A percentile compares a stretch with the other conserved stretches of the same genome.
Conservation (phyloP, 352 stramenopile species). For the Achlya hypogyna region DNA sequence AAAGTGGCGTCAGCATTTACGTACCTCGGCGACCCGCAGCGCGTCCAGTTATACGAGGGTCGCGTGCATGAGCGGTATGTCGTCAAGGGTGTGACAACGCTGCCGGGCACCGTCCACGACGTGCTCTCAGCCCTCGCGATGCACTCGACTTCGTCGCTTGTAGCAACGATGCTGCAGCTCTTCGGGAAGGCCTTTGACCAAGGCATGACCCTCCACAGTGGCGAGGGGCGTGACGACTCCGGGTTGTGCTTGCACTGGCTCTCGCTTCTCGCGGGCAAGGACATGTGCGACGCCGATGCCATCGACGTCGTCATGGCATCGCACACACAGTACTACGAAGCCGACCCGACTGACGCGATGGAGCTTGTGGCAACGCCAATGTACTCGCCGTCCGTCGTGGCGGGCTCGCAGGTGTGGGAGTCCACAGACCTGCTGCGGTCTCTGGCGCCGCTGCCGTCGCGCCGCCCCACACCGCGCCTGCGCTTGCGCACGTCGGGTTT, state of each 20-base stretch:
- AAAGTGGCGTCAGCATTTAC: background rate
- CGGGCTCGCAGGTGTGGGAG: constrained; percentile 5
- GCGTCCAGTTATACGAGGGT: background rate
- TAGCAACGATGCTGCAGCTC: constrained; percentile 1
- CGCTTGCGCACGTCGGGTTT: background rate
- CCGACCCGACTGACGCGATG: background rate
- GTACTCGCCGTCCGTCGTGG: background rate
- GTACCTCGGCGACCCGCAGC: background rate
- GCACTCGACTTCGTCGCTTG: background rate
- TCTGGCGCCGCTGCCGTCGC: background rate
- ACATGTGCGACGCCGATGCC: background rate
- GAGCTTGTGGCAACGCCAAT: background rate
- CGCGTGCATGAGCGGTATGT: background rate
- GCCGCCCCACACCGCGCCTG: background rate
- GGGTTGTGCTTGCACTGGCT: background rate
- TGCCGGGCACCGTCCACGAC: constrained; percentile 9
- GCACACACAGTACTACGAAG: constrained; percentile 12
- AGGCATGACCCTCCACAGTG: constrained; percentile 9
- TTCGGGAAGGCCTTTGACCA: constrained; percentile 9
- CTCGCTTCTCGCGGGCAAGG: background rate
- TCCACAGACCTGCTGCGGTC: background rate
- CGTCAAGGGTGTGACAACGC: constrained; percentile 7
- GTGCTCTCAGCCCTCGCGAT: background rate
- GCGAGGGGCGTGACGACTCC: background rate
- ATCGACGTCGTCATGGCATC: constrained; percentile 1